Evolutionary conservation across 306 rosid genomes (phyloP).

Genomic region (Calophaca sinica): DNA sequence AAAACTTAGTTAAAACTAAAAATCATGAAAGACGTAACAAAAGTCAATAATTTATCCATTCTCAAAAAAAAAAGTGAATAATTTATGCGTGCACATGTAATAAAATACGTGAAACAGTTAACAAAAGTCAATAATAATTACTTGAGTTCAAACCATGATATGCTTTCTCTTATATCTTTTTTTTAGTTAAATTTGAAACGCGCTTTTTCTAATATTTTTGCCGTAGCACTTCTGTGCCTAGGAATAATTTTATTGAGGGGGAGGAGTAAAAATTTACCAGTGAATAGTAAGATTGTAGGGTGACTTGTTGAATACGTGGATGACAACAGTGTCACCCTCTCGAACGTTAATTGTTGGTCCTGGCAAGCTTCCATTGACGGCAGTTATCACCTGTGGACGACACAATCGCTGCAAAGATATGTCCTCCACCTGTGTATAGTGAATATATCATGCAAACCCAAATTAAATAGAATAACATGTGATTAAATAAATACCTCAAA

Average conservation of each 20-base stretch:
- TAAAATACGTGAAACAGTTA: not conserved
- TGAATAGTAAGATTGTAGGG: conserved; percentile 52
- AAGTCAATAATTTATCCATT: not conserved
- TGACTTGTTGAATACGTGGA: conserved; percentile 46
- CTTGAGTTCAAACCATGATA: not conserved
- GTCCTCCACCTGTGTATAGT: conserved; percentile 39
- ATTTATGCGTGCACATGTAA: not conserved
- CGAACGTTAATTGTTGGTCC: conserved; percentile 49
- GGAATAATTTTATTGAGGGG: not conserved
- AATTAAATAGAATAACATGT: not conserved
- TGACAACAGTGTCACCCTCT: conserved; percentile 52
- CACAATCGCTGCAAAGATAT: conserved; percentile 40
- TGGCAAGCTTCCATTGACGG: conserved; percentile 47
- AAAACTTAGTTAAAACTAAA: not conserved
- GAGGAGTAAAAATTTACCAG: conserved; percentile 33
- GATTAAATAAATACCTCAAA: not conserved
- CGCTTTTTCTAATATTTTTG: not conserved
- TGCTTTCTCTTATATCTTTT: not conserved
- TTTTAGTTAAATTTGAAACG: too few species aligned
- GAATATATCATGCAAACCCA: not conserved
- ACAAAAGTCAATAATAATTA: not conserved
- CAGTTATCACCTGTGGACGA: conserved; percentile 42
- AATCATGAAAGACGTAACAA: not conserved
- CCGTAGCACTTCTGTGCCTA: not conserved
- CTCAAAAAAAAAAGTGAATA: not conserved